These are phyloP conservation scores for Helicostylum pulchrum DNA, from an alignment of 192 early-diverging fungal species.

Conservation along the genomic window DNA sequence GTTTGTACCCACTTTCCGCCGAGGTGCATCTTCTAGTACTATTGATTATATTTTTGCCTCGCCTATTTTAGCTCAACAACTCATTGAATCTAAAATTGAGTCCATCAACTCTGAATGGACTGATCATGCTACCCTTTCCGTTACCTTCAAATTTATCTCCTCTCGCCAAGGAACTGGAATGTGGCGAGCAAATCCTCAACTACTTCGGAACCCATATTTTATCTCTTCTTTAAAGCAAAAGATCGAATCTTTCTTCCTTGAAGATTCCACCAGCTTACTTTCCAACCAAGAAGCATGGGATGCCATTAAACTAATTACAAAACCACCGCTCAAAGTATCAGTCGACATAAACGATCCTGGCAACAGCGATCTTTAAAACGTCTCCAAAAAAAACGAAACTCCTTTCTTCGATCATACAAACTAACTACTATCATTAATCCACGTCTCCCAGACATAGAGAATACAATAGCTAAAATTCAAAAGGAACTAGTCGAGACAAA, in stretches of 20 bases:
- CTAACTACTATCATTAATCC: background rate
- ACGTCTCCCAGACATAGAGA: background rate
- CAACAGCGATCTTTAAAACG: background rate
- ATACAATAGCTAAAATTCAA: background rate
- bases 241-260: no score
- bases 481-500: background rate
- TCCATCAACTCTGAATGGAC: background rate
- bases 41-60: slow-evolving; percentile 6
- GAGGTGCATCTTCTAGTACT: background rate
- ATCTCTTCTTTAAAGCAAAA: no score
- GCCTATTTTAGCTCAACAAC: background rate
- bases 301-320: background rate
- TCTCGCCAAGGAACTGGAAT: background rate
- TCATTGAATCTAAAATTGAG: background rate
- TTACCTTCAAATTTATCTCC: background rate
- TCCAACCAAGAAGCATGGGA: background rate
- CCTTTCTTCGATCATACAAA: background rate
- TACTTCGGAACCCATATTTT: background rate
- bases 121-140: background rate
- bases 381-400: background rate
- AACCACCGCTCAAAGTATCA: background rate
- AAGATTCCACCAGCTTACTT: no score
- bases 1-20: background rate
- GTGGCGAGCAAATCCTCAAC: slow-evolving; percentile 17
- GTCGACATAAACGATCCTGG: background rate